Evolutionary conservation across 352 stramenopile genomes (phyloP), one percentile per base, ranked within the genome.

Genomic region (Phytophthora melonis): DNA sequence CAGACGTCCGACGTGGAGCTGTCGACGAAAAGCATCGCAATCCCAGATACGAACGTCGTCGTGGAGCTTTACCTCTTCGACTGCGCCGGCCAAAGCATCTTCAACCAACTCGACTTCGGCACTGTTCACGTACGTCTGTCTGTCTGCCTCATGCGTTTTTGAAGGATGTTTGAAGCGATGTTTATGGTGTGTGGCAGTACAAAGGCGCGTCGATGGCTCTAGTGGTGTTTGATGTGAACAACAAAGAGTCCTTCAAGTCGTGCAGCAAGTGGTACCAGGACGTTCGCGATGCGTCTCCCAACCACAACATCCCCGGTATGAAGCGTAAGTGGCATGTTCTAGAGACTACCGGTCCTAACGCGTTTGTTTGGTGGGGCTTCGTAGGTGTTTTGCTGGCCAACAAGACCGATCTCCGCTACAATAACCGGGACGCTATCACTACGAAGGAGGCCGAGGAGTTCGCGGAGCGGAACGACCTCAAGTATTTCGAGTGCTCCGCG

Each of bases 61-160:
- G 93, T 98, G 32, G 95, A 98, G 78, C 85, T 98, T n/a, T 98
- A 97, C 62, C 71, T 98, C 10, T 97, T 98, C 50, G 95, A 98
- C 75, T 98, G 92, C 64, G 89, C 93, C 9, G 95, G 95, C 10
- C 93, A 98, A 69, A 96, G 88, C 63, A 94, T 98, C 59, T 98
- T 98, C 82, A 98, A 98, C 66, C 94, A 98, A 69, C 84, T 96
- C 62, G 92, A 97, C 59, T 96, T 98, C 75, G 88, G 91, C 39
- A 83, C 89, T 9, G 79, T 88, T 16, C 85, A 96, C 30, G 87
- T 93, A 84, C n/a, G 79, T 67, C 11, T 8, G 14, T 3, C 1
- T 25, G 23, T 25, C 23, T 32, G 14, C 36, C 36, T 16, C 11
- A 6, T 16, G 36, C 36, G 58, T 69, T 61, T 14, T 39, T 3